Conservation (phyloP, 305 asterid species). For the Stenogyne calaminthoides region DNA sequence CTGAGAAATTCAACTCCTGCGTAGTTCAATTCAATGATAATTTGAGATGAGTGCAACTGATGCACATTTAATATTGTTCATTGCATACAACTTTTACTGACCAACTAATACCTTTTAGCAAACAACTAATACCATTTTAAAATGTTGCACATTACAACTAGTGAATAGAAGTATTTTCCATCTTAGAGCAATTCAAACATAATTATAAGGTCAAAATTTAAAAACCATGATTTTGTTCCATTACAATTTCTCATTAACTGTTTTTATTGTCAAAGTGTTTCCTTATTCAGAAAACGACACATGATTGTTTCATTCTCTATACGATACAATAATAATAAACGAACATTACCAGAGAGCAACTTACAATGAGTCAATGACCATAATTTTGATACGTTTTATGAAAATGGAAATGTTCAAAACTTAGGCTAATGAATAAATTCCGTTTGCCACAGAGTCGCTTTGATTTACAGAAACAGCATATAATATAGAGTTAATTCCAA, state of each 20-base stretch:
- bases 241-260: neutral
- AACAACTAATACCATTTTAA: too few relatives aligned
- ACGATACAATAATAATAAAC: neutral
- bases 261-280: neutral
- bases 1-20: conserved; percentile 84
- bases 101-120: too few relatives aligned
- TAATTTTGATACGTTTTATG: neutral
- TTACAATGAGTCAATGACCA: neutral
- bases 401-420: neutral
- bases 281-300: neutral
- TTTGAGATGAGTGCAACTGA: neutral
- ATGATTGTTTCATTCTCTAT: neutral
- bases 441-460: neutral
- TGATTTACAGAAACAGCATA: neutral
- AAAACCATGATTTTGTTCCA: neutral
- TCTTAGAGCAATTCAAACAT: neutral
- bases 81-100: too few relatives aligned
- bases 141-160: too few relatives aligned
- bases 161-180: too few relatives aligned
- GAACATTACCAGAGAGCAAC: conserved; percentile 9
- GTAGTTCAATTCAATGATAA: conserved; percentile 31
- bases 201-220: neutral
- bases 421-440: conserved; percentile 4
- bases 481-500: neutral
- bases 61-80: too few relatives aligned